Evolutionary conservation across 257 asterid genomes (phyloP).

Genomic region (Anisodus tanguticus): DNA sequence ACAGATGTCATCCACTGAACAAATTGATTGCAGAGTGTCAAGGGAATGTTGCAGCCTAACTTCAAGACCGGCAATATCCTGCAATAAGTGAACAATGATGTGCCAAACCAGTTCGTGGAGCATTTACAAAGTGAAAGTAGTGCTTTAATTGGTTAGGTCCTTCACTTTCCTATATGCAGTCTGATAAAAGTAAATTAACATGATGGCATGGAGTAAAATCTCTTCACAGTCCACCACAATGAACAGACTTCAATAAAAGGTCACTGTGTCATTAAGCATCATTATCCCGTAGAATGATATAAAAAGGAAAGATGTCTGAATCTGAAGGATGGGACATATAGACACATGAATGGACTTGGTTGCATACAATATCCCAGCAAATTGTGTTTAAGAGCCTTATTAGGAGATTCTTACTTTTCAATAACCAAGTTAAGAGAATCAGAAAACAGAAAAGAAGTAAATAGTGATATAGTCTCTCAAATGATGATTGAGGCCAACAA

Average conservation of each 20-base stretch:
- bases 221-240: constrained; percentile 13
- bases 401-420: too few relatives aligned
- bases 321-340: not conserved
- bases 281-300: not conserved
- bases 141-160: constrained; percentile 2
- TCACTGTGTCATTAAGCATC: constrained; percentile 6
- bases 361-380: constrained; percentile 1
- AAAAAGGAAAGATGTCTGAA: constrained; percentile 14
- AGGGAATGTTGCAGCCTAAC: constrained; percentile 48
- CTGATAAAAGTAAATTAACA: constrained; percentile 1
- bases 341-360: not conserved
- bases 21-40: constrained; percentile 60
- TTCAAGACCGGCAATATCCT: constrained; percentile 61
- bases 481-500: not conserved
- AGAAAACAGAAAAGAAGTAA: constrained; percentile 6
- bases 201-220: constrained; percentile 16
- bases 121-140: constrained; percentile 1
- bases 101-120: not conserved
- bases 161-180: not conserved
- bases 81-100: constrained; percentile 40
- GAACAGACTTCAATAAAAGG: constrained; percentile 11
- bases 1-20: constrained; percentile 59
- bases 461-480: not conserved
- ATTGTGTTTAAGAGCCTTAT: too few relatives aligned
- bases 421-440: not conserved